A percentile compares a stretch with the other conserved stretches of the same genome.
Evolutionary conservation across 805 yeast species (phyloP).

Genomic region (Ogataea nakhonphanomensis): DNA sequence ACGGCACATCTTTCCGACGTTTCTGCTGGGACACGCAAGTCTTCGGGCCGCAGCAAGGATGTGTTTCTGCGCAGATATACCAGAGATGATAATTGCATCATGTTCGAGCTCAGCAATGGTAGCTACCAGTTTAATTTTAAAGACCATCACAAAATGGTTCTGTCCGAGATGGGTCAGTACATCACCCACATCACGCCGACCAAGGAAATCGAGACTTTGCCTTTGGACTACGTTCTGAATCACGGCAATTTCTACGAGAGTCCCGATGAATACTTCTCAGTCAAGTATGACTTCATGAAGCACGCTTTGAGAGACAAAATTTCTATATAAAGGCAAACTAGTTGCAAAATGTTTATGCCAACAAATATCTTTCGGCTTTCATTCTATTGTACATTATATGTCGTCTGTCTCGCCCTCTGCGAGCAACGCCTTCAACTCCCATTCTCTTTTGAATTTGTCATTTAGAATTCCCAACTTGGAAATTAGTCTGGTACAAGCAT

Average conservation of each 20-base stretch:
- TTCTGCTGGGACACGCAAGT: constrained; percentile 53
- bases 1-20: constrained; percentile 81
- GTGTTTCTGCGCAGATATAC: constrained; percentile 81
- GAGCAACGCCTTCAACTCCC: constrained; percentile 80
- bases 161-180: constrained; percentile 71
- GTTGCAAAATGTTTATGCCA: background rate
- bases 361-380: background rate
- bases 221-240: constrained; percentile 46
- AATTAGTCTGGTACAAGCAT: constrained; percentile 83
- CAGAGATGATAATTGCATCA: constrained; percentile 73
- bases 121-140: constrained; percentile 91
- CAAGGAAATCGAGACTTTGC: constrained; percentile 66
- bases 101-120: constrained; percentile 93
- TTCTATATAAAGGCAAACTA: constrained; percentile 17
- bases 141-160: constrained; percentile 86
- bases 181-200: constrained; percentile 81
- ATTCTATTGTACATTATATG: constrained; percentile 9
- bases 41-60: constrained; percentile 46
- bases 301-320: constrained; percentile 53
- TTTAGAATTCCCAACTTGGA: constrained; percentile 71
- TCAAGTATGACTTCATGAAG: constrained; percentile 56
- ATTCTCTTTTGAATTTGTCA: constrained; percentile 82
- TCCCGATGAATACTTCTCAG: constrained; percentile 44
- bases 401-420: constrained; percentile 50
- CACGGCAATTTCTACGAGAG: constrained; percentile 39